These are phyloP conservation scores for Capronia americana DNA, from an alignment of 2,329 filamentous ascomycete species.

Conservation along the genomic window DNA sequence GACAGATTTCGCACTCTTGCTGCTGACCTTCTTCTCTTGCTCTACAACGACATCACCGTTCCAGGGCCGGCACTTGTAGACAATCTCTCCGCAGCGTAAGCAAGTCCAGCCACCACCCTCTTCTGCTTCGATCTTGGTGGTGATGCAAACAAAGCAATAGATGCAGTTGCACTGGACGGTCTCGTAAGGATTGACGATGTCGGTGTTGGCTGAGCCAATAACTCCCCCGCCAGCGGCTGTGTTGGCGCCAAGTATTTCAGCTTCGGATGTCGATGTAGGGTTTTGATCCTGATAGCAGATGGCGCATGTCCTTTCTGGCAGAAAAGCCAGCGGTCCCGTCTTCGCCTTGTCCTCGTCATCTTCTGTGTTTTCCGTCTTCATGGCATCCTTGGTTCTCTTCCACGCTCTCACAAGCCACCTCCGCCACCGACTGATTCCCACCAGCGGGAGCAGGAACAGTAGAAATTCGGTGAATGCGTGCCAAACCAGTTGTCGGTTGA, in stretches of 20 bases:
- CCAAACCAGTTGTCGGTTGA: conserved; percentile 97
- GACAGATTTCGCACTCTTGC: conserved; percentile 56
- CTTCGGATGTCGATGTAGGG: conserved; percentile 71
- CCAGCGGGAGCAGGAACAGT: conserved; percentile 95
- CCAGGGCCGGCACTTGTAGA: conserved; percentile 90
- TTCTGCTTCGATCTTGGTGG: conserved; percentile 85
- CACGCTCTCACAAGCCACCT: conserved; percentile 87
- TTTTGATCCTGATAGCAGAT: conserved; percentile 98
- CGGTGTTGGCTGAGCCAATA: conserved; percentile 85
- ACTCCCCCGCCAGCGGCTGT: conserved; percentile 79
- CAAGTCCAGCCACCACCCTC: conserved; percentile 95
- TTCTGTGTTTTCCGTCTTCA: conserved; percentile 55
- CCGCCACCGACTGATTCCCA: conserved; percentile 91
- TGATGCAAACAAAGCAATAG: conserved; percentile 96
- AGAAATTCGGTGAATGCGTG: conserved; percentile 99
- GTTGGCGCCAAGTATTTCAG: conserved; percentile 72
- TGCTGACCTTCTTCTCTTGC: conserved; percentile 54
- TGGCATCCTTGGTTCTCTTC: conserved; percentile 75
- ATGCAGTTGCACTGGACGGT: conserved; percentile 86
- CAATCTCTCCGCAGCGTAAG: conserved; percentile 80
- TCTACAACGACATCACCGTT: conserved; percentile 76
- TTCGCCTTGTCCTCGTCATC: conserved; percentile 59
- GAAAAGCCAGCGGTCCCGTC: conserved; percentile 78
- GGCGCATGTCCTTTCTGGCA: conserved; percentile 92
- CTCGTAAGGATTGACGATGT: conserved; percentile 96